Conservation (phyloP, 768 basidiomycete species). For the Wakefieldia striispora region DNA sequence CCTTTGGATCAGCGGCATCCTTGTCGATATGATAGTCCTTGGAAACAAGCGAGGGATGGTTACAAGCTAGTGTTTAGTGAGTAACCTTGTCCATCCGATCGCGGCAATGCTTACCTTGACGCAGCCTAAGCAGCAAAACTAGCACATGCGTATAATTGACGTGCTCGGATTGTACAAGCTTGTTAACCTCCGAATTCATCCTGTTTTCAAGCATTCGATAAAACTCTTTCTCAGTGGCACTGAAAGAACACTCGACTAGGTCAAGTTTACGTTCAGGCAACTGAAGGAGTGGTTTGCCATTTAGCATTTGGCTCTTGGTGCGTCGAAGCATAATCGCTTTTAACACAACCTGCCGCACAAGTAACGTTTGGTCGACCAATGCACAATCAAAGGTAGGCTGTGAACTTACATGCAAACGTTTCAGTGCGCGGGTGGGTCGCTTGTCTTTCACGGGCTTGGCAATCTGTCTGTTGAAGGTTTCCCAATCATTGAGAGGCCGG, state of each 20-base stretch:
- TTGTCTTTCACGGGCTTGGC: conserved; percentile 75
- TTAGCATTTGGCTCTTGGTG: conserved; percentile 65
- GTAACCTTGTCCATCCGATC: neutral
- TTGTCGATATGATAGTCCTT: conserved; percentile 71
- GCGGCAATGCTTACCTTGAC: conserved; percentile 66
- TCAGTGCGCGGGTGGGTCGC: conserved; percentile 67
- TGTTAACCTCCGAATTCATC: conserved; percentile 65
- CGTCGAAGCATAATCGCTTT: conserved; percentile 88
- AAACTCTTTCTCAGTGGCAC: conserved; percentile 72
- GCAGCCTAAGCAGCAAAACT: conserved; percentile 71
- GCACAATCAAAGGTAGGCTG: neutral
- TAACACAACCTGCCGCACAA: conserved; percentile 62
- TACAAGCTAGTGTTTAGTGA: conserved; percentile 60
- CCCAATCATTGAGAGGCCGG: conserved; percentile 77
- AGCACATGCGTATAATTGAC: conserved; percentile 70
- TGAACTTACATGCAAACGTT: conserved; percentile 66
- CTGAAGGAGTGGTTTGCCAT: conserved; percentile 80
- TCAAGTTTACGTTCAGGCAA: conserved; percentile 75
- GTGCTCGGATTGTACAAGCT: conserved; percentile 53
- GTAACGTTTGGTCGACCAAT: neutral
- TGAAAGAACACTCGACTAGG: conserved; percentile 75
- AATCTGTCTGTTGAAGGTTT: conserved; percentile 76
- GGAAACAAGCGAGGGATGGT: conserved; percentile 81
- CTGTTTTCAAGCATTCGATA: conserved; percentile 70
- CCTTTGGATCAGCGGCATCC: conserved; percentile 72